phyloP scores from a whole-genome alignment of 257 asterid species.

The Ocimum tenuiflorum region DNA sequence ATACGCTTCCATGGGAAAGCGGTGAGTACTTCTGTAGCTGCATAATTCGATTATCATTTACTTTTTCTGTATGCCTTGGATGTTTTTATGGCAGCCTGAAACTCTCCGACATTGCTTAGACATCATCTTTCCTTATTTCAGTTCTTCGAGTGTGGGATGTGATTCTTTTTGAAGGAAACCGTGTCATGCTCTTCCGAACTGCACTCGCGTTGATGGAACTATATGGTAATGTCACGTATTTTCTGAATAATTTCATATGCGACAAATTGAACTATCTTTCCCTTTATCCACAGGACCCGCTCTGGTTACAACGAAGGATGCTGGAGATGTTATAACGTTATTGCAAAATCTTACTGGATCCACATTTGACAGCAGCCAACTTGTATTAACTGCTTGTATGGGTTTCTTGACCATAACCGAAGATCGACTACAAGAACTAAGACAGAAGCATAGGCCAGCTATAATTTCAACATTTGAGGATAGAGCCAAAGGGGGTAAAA shows the following conservation, averaged over 20 bases:
- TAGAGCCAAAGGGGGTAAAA: slow-evolving; percentile 49
- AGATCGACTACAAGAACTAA: slow-evolving; percentile 51
- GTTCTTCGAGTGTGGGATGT: slow-evolving; percentile 98
- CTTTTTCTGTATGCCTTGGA: not conserved
- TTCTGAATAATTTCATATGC: not conserved
- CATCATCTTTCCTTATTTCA: slow-evolving; percentile 24
- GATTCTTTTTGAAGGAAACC: slow-evolving; percentile 87
- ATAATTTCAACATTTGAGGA: slow-evolving; percentile 55
- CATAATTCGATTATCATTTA: slow-evolving; percentile 1
- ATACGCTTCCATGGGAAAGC: slow-evolving; percentile 96
- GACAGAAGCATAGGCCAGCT: slow-evolving; percentile 73
- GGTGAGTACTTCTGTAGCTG: slow-evolving; percentile 45
- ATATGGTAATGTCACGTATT: slow-evolving; percentile 49
- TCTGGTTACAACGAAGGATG: slow-evolving; percentile 71
- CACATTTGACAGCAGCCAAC: slow-evolving; percentile 95
- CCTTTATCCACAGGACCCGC: slow-evolving; percentile 63
- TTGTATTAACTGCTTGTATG: slow-evolving; percentile 90
- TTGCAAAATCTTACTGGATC: slow-evolving; percentile 75
- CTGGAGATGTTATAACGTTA: slow-evolving; percentile 80
- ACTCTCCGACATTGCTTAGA: too few relatives aligned
- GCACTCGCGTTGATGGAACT: slow-evolving; percentile 91
- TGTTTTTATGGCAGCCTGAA: slow-evolving; percentile 6
- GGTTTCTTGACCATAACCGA: slow-evolving; percentile 67
- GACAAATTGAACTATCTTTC: slow-evolving; percentile 13
- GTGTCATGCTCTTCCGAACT: slow-evolving; percentile 89